Evolutionary conservation across 2,329 filamentous ascomycete genomes (phyloP).

Genomic region (Corynespora cassiicola): DNA sequence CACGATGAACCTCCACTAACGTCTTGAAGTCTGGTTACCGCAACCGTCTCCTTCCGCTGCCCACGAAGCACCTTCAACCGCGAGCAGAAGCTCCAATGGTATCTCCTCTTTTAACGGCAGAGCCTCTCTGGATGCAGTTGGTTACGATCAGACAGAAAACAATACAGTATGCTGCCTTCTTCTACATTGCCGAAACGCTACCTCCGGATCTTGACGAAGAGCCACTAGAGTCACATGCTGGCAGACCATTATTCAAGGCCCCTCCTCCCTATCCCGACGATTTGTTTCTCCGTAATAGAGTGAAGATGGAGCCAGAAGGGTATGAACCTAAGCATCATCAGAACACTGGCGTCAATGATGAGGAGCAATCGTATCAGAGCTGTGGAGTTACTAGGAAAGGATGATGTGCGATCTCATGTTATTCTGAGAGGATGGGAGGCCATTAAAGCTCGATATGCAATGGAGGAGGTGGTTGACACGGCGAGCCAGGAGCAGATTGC

Average conservation of each 20-base stretch:
- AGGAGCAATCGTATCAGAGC: conserved; percentile 53
- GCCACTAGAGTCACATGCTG: conserved; percentile 24
- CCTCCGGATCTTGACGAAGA: conserved; percentile 44
- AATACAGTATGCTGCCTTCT: conserved; percentile 54
- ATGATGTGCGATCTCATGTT: conserved; percentile 53
- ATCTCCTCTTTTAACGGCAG: conserved; percentile 40
- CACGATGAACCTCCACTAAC: background rate
- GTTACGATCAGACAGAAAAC: conserved; percentile 39
- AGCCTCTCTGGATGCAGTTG: conserved; percentile 56
- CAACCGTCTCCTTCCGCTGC: conserved; percentile 56
- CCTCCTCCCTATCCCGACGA: conserved; percentile 46
- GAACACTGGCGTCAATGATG: conserved; percentile 56
- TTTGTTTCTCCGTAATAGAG: conserved; percentile 46
- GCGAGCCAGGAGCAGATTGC: conserved; percentile 25
- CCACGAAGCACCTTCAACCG: conserved; percentile 52
- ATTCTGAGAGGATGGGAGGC: conserved; percentile 53
- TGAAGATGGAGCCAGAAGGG: conserved; percentile 46
- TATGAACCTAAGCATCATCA: conserved; percentile 55
- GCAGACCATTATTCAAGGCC: conserved; percentile 41
- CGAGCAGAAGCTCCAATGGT: conserved; percentile 39
- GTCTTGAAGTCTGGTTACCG: conserved; percentile 53
- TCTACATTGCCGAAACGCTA: conserved; percentile 56
- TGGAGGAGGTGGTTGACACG: conserved; percentile 27
- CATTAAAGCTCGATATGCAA: conserved; percentile 43
- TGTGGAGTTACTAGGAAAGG: conserved; percentile 44